Percentiles rank a stretch among this genome's conserved stretches.
These are phyloP conservation scores for Russula earlei DNA, from an alignment of 768 basidiomycete genomes.

Conservation along the genomic window DNA sequence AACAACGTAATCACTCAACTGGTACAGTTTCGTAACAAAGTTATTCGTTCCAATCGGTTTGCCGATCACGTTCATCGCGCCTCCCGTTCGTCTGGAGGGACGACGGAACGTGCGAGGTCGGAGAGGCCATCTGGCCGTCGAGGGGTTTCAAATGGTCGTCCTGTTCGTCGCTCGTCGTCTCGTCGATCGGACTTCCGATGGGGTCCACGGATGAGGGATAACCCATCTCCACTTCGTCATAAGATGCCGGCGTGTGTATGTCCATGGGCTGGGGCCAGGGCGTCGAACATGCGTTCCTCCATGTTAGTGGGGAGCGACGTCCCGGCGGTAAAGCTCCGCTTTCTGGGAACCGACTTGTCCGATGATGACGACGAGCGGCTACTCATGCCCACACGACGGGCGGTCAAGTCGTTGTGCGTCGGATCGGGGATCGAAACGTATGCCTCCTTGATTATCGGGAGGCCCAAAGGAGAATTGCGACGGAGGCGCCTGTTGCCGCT, in stretches of 20 bases:
- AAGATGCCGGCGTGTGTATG: constrained; percentile 28
- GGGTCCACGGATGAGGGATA: constrained; percentile 36
- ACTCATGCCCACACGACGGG: constrained; percentile 31
- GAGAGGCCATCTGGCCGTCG: constrained; percentile 20
- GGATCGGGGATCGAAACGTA: constrained; percentile 28
- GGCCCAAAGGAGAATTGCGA: constrained; percentile 44
- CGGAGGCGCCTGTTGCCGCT: background rate
- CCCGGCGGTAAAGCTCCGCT: constrained; percentile 50
- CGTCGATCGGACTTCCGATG: constrained; percentile 38
- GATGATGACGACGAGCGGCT: constrained; percentile 38
- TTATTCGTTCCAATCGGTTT: constrained; percentile 67
- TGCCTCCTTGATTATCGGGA: constrained; percentile 23
- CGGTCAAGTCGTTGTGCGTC: constrained; percentile 24
- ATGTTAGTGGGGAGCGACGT: constrained; percentile 30
- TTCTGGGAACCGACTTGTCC: constrained; percentile 52
- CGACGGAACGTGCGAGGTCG: constrained; percentile 4
- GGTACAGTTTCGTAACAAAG: constrained; percentile 83
- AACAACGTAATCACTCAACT: constrained; percentile 40
- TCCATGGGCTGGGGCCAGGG: constrained; percentile 29
- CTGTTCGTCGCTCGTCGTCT: constrained; percentile 29
- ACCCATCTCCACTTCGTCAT: constrained; percentile 53
- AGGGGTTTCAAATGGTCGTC: constrained; percentile 29
- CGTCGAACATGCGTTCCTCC: constrained; percentile 28
- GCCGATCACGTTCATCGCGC: constrained; percentile 47
- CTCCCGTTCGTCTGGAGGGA: constrained; percentile 16